Evolutionary conservation across 2,329 filamentous ascomycete species (phyloP).

Genomic region (Aciculosporium take): DNA sequence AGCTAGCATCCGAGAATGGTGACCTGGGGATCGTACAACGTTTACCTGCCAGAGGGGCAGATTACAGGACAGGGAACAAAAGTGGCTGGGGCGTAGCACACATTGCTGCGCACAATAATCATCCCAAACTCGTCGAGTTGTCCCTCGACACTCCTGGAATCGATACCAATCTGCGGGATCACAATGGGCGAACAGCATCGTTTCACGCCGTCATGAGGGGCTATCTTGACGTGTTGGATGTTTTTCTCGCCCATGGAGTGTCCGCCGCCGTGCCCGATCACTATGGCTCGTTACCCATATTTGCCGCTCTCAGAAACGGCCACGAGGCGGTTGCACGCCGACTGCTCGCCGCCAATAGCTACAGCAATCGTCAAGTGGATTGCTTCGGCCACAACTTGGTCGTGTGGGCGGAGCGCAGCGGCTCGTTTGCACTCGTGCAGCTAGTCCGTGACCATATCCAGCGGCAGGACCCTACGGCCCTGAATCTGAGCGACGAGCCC

Average conservation of each 20-base stretch:
- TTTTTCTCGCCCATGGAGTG: not conserved
- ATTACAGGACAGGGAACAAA: not conserved
- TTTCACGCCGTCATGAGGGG: slow-evolving; percentile 3
- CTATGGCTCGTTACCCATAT: slow-evolving; percentile 1
- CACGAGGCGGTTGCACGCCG: not conserved
- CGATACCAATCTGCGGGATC: not conserved
- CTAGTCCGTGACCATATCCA: not conserved
- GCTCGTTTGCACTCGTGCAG: not conserved
- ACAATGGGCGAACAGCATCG: slow-evolving; percentile 3
- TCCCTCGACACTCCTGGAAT: not conserved
- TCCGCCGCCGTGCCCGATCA: not conserved
- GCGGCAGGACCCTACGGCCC: not conserved
- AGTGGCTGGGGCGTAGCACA: slow-evolving; percentile 4
- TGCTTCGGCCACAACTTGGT: slow-evolving; percentile 3
- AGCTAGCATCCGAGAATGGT: slow-evolving; percentile 1
- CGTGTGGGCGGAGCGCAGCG: slow-evolving; percentile 5
- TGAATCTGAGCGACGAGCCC: not conserved
- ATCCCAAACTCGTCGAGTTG: slow-evolving; percentile 1
- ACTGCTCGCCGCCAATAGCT: not conserved
- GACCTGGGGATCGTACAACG: not conserved
- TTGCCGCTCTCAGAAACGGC: slow-evolving; percentile 5
- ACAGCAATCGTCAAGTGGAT: not conserved
- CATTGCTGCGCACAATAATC: slow-evolving; percentile 4
- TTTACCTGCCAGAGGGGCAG: slow-evolving; percentile 1
- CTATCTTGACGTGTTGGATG: not conserved